A percentile compares a stretch with the other conserved stretches of the same genome.
Conservation (phyloP, 1,139 yeast species). For the Geotrichum europaeum region DNA sequence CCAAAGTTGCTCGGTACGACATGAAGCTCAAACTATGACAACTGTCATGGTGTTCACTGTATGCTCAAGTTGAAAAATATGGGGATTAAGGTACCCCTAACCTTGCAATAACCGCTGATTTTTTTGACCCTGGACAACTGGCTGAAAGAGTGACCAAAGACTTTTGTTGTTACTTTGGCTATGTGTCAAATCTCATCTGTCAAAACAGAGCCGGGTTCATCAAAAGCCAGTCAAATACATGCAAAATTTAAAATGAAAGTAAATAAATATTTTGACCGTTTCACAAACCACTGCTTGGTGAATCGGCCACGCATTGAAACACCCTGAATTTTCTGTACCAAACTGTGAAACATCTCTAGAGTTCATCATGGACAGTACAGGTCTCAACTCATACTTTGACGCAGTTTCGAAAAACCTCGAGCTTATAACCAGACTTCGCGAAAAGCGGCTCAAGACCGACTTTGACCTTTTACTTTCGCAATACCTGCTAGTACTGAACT, state of each 20-base stretch:
- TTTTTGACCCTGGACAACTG: not conserved
- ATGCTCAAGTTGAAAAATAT: not conserved
- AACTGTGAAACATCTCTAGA: not conserved
- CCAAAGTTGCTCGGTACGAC: no score
- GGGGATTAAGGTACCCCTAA: not conserved
- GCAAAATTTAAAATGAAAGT: not conserved
- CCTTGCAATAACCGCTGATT: not conserved
- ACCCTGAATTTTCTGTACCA: not conserved
- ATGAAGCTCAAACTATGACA: no score
- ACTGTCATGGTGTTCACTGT: not conserved
- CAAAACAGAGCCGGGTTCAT: not conserved
- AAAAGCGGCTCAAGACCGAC: not conserved
- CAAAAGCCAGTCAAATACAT: not conserved
- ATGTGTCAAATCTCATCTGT: not conserved
- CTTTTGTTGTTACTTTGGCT: not conserved
- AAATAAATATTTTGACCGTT: no score
- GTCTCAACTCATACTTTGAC: not conserved
- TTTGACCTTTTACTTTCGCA: not conserved
- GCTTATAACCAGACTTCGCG: not conserved
- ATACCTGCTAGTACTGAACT: not conserved
- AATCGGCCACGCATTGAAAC: not conserved
- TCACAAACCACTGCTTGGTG: no score
- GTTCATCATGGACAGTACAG: not conserved
- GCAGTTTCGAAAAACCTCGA: not conserved
- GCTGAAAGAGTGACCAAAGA: not conserved